Conservation (phyloP, 2,329 filamentous ascomycete genomes). For the Pseudocercospora pini-densiflorae region DNA sequence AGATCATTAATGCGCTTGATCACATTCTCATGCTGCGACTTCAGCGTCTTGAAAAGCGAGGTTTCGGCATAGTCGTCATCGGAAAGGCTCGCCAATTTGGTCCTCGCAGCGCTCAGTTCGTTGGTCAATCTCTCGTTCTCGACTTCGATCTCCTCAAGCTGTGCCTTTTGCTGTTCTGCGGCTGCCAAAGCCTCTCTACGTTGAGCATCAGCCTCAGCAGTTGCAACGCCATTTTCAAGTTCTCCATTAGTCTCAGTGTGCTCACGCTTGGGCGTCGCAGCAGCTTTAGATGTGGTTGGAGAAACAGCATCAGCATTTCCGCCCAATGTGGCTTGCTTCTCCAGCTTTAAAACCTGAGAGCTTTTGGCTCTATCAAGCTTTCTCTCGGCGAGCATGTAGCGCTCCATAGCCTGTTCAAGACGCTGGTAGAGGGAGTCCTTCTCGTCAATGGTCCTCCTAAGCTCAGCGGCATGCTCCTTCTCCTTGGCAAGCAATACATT, state of each 20-base stretch:
- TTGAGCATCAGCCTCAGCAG: constrained; percentile 72
- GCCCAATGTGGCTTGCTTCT: constrained; percentile 82
- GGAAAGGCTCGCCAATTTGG: constrained; percentile 70
- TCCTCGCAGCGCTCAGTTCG: constrained; percentile 75
- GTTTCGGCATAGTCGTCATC: constrained; percentile 95
- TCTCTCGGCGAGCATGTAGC: constrained; percentile 95
- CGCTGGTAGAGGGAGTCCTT: constrained; percentile 69
- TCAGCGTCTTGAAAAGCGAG: constrained; percentile 90
- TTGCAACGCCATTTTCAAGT: constrained; percentile 60
- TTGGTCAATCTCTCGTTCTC: constrained; percentile 78
- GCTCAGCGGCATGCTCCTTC: constrained; percentile 60
- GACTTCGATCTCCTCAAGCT: constrained; percentile 76
- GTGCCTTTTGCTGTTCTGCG: constrained; percentile 83
- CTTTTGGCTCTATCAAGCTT: constrained; percentile 90
- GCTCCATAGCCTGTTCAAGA: constrained; percentile 82
- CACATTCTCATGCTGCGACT: constrained; percentile 87
- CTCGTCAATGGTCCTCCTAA: constrained; percentile 36
- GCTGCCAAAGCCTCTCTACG: constrained; percentile 78
- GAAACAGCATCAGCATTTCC: constrained; percentile 52
- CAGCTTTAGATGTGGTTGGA: constrained; percentile 46
- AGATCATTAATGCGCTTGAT: constrained; percentile 90
- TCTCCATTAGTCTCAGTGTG: constrained; percentile 57
- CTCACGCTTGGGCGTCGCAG: constrained; percentile 52
- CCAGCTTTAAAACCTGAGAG: constrained; percentile 85
- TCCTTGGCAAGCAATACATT: constrained; percentile 77